phyloP scores from a whole-genome alignment of 2,329 filamentous ascomycete genomes.

The Fonsecaea erecta region DNA sequence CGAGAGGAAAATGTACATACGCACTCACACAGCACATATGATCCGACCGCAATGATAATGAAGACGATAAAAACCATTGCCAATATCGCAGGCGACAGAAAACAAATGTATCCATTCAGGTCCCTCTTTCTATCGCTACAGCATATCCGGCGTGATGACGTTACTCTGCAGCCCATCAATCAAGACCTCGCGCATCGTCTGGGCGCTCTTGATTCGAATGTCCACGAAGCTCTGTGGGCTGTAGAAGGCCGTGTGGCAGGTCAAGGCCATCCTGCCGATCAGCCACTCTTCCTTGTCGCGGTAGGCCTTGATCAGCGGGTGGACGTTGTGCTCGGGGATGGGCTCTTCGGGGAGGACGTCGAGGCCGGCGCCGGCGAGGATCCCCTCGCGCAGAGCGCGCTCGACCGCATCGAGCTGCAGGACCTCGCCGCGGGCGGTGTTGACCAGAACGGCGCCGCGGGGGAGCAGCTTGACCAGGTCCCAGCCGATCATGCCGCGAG shows the following conservation, averaged over 20 bases:
- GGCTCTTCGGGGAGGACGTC: constrained; percentile 37
- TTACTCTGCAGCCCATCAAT: constrained; percentile 35
- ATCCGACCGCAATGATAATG: background rate
- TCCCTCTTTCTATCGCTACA: constrained; percentile 20
- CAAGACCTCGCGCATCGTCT: constrained; percentile 36
- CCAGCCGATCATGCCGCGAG: constrained; percentile 65
- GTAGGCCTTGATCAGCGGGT: constrained; percentile 36
- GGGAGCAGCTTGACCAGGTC: constrained; percentile 62
- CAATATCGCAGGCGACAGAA: background rate
- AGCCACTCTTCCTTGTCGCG: constrained; percentile 34
- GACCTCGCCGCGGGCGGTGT: constrained; percentile 70
- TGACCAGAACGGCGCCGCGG: constrained; percentile 64
- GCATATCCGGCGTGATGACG: constrained; percentile 36
- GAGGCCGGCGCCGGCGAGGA: constrained; percentile 33
- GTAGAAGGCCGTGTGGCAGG: constrained; percentile 37
- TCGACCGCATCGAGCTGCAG: constrained; percentile 63
- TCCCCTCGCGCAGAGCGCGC: constrained; percentile 29
- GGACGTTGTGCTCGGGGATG: constrained; percentile 32
- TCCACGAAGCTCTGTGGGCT: constrained; percentile 36
- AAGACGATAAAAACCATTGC: background rate
- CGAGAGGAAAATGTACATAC: background rate
- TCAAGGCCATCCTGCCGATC: constrained; percentile 32
- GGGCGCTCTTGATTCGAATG: constrained; percentile 33
- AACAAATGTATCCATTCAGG: background rate
- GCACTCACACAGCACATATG: background rate